Base-by-base conservation (phyloP, 75 land plant genomes). In the Selaginella moellendorffii region DNA sequence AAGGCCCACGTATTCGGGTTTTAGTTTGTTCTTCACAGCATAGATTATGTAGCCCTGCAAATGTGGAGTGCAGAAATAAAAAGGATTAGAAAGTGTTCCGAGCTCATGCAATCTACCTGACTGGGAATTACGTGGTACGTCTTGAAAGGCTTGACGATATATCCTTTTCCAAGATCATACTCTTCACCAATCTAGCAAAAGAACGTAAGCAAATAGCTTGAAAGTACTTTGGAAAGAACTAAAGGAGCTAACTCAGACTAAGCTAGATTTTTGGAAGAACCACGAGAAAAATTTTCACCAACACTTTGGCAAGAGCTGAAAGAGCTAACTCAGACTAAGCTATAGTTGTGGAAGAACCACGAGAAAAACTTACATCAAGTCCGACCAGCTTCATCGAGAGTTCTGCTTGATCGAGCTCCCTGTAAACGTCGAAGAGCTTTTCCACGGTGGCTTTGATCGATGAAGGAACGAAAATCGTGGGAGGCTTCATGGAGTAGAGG, bases 41-140 rank as follows among this genome's bases (percentile, higher is more conserved):
- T 89, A 95, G 61, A 95, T 78, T 28, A 95, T 24, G 72, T 95
- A 95, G 22, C 99, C 99, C 96, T 95, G 82, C 46, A 36, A 36
- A 5, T 5, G 46, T 36, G 10, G 46, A 36, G 14, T 36, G 10
- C 46, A 36, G 46, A 5, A 5, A 26, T 23, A 53, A 30, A 19
- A 2, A 31, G n/a, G n/a, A n/a, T n/a, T 56, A 70, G 22, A 60
- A 31, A 53, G 36, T 25, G 58, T 20, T 30, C 1, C 46, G 21
- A 23, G 28, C 22, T 52, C 29, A 31, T 21, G 28, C 31, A 18
- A 14, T 2, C 20, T 27, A 85, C 98, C 90, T 88, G 96, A 70
- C 98, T 93, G 30, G 80, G 90, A 61, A 93, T 78, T 53, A 71
- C 78, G 77, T 93, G 98, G 68, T 89, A 85, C 14, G 98, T 93